Evolutionary conservation across 1,284 basidiomycete species (phyloP).

Genomic region (Waitea zeae): DNA sequence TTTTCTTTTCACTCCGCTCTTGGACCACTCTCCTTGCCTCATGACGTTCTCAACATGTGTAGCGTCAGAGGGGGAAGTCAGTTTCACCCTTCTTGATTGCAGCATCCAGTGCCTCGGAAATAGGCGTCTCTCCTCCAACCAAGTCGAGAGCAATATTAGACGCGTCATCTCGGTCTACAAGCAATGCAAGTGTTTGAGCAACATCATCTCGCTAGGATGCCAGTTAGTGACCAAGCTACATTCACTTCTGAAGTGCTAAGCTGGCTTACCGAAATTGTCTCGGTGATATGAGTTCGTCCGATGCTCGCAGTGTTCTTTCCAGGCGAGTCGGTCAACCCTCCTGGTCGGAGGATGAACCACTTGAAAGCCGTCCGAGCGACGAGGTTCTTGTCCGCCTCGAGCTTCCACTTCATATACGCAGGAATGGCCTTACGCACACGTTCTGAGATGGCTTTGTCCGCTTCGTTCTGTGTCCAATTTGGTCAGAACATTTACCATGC

Average conservation of each 20-base stretch:
- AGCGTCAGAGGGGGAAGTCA: slow-evolving; percentile 27
- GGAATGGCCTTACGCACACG: slow-evolving; percentile 23
- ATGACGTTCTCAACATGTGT: too few species aligned
- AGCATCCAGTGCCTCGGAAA: slow-evolving; percentile 28
- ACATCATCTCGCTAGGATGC: slow-evolving; percentile 40
- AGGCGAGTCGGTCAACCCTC: slow-evolving; percentile 32
- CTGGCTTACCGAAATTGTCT: slow-evolving; percentile 25
- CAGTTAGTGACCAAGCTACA: slow-evolving; percentile 1
- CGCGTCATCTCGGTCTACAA: slow-evolving; percentile 37
- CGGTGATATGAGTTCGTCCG: slow-evolving; percentile 35
- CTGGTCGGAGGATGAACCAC: slow-evolving; percentile 59
- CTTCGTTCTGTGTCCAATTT: slow-evolving; percentile 21
- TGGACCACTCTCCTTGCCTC: too few species aligned
- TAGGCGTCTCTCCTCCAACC: slow-evolving; percentile 34
- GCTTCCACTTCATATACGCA: slow-evolving; percentile 45
- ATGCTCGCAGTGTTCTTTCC: slow-evolving; percentile 34
- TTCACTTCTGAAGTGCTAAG: not conserved
- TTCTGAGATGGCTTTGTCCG: slow-evolving; percentile 27
- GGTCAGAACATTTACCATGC: not conserved
- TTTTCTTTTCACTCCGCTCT: too few species aligned
- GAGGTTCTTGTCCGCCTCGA: slow-evolving; percentile 55
- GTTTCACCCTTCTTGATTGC: slow-evolving; percentile 32
- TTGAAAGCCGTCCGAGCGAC: slow-evolving; percentile 37
- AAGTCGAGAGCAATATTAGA: slow-evolving; percentile 48
- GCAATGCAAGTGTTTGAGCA: slow-evolving; percentile 30